These are phyloP conservation scores for Trichocladium uniseriatum DNA, from an alignment of 495 filamentous ascomycete species.

Conservation along the genomic window DNA sequence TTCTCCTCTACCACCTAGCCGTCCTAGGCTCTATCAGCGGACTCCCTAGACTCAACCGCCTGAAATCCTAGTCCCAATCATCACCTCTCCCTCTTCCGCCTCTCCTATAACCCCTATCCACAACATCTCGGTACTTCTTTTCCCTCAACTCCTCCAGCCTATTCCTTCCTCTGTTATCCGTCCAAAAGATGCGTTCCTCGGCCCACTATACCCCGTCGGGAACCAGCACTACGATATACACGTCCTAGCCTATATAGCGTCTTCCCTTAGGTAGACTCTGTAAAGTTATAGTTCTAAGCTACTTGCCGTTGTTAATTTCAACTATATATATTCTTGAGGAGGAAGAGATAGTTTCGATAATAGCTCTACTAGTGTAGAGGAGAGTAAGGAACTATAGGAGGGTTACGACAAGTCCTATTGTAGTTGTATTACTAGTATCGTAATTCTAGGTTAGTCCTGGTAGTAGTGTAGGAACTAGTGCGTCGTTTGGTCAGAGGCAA, in stretches of 20 bases:
- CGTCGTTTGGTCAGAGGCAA: too few relatives aligned
- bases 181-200: constrained; percentile 14
- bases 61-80: background rate
- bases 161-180: background rate
- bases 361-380: constrained; percentile 3
- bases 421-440: background rate
- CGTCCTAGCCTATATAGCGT: constrained; percentile 4
- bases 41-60: background rate
- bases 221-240: constrained; percentile 3
- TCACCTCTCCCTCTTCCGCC: background rate
- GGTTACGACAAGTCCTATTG: constrained; percentile 11
- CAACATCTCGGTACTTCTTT: constrained; percentile 4
- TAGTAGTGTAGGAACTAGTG: too few relatives aligned
- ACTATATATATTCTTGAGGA: background rate
- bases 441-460: too few relatives aligned
- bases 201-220: constrained; percentile 7
- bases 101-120: background rate
- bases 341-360: background rate
- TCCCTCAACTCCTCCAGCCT: constrained; percentile 5
- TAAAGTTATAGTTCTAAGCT: constrained; percentile 1
- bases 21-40: background rate
- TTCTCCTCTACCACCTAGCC: background rate
- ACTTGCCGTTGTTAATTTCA: constrained; percentile 1
- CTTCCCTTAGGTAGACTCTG: background rate
- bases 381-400: constrained; percentile 13